Evolutionary conservation across 495 filamentous ascomycete species (phyloP).

Genomic region (Cladorrhinum samala): DNA sequence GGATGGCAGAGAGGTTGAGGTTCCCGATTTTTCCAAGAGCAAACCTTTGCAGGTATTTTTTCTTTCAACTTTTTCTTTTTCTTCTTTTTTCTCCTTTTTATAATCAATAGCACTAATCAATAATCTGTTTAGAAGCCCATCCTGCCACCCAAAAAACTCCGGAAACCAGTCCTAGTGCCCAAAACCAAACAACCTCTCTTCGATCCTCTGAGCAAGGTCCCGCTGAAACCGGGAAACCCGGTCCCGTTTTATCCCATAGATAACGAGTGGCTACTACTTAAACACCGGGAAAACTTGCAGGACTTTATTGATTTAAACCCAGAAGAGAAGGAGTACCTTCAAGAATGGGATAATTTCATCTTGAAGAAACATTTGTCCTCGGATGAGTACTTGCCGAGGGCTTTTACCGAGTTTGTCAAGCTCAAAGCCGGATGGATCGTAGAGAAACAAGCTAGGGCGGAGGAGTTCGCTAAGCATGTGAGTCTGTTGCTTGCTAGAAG

Average conservation of each 20-base stretch:
- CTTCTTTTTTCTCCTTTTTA: neutral
- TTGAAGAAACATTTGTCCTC: constrained; percentile 40
- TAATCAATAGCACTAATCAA: neutral
- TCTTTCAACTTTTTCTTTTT: neutral
- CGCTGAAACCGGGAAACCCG: constrained; percentile 39
- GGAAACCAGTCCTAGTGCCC: constrained; percentile 34
- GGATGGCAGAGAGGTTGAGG: constrained; percentile 22
- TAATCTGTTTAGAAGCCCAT: constrained; percentile 6
- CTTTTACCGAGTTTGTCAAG: constrained; percentile 39
- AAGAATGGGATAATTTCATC: constrained; percentile 46
- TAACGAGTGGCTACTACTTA: constrained; percentile 46
- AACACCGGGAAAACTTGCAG: constrained; percentile 44
- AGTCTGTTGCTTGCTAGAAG: constrained; percentile 38
- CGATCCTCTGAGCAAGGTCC: constrained; percentile 43
- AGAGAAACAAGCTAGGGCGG: constrained; percentile 28
- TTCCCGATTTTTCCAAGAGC: neutral
- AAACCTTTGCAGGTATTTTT: neutral
- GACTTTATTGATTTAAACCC: constrained; percentile 45
- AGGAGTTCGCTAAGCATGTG: constrained; percentile 42
- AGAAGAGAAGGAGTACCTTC: constrained; percentile 47
- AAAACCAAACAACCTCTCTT: constrained; percentile 45
- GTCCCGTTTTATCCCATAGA: constrained; percentile 37
- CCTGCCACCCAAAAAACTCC: constrained; percentile 4
- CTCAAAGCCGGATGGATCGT: constrained; percentile 40
- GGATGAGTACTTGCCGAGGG: constrained; percentile 39